Conservation (phyloP, 1,284 basidiomycete genomes). For the Cryptococcus sp. region DNA sequence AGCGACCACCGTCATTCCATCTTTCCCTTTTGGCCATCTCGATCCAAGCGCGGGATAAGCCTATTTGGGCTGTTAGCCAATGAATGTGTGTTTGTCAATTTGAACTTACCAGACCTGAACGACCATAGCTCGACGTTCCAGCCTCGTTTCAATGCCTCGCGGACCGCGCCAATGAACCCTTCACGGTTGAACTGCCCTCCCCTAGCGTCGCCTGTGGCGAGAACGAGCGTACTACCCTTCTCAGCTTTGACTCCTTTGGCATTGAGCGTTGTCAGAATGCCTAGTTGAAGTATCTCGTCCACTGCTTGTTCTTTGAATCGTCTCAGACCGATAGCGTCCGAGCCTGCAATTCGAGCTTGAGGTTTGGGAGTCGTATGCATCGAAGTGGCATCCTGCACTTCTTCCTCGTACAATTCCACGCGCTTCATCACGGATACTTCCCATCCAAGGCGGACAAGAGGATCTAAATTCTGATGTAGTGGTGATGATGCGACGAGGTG, state of each 20-base stretch:
- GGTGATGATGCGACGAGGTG: conserved; percentile 75
- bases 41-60: conserved; percentile 33
- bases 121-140: conserved; percentile 78
- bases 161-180: conserved; percentile 79
- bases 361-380: conserved; percentile 23
- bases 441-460: conserved; percentile 72
- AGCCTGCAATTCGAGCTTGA: conserved; percentile 7
- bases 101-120: conserved; percentile 39
- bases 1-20: conserved; percentile 30
- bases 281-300: conserved; percentile 81
- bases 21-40: conserved; percentile 34
- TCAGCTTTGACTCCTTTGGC: conserved; percentile 4
- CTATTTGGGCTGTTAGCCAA: conserved; percentile 12
- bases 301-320: conserved; percentile 79
- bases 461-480: conserved; percentile 70
- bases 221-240: conserved; percentile 60
- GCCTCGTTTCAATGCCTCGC: conserved; percentile 75
- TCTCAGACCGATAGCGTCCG: conserved; percentile 12
- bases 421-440: conserved; percentile 74
- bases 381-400: conserved; percentile 34
- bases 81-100: background rate
- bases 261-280: conserved; percentile 73
- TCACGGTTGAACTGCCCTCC: conserved; percentile 84
- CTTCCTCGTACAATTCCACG: conserved; percentile 74
- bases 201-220: conserved; percentile 86